These are phyloP conservation scores for Pichia cephalocereana DNA, from an alignment of 805 yeast genomes.

Conservation along the genomic window DNA sequence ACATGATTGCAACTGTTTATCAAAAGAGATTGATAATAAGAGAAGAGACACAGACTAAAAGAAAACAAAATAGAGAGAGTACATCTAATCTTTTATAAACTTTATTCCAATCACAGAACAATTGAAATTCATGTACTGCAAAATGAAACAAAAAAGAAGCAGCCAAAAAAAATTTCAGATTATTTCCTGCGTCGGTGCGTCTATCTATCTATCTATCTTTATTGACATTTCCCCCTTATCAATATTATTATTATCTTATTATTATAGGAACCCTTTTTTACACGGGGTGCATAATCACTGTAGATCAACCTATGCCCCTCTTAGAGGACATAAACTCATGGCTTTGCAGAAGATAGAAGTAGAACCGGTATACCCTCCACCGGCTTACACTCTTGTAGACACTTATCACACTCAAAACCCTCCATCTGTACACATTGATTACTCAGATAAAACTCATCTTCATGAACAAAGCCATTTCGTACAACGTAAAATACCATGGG, in stretches of 20 bases:
- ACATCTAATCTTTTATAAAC: background rate
- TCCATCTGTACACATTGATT: background rate
- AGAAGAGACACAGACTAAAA: background rate
- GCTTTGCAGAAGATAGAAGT: background rate
- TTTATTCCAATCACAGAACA: background rate
- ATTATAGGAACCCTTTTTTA: too few relatives aligned
- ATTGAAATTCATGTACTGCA: background rate
- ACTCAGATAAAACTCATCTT: background rate
- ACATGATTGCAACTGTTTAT: background rate
- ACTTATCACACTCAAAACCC: background rate
- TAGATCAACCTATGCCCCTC: too few relatives aligned
- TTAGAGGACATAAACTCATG: background rate
- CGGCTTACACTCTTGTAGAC: background rate
- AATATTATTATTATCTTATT: too few relatives aligned
- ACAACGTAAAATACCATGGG: constrained; percentile 9
- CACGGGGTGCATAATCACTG: too few relatives aligned
- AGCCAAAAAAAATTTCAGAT: background rate
- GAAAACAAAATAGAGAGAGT: background rate
- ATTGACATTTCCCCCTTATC: too few relatives aligned
- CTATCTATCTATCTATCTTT: too few relatives aligned
- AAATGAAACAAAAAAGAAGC: background rate
- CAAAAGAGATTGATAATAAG: background rate
- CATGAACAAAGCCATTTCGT: background rate
- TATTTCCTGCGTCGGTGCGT: too few relatives aligned
- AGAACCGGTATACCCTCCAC: background rate